Evolutionary conservation across 768 basidiomycete genomes (phyloP), one percentile per base, ranked within the genome.

Genomic region (Mycena leptocephala): DNA sequence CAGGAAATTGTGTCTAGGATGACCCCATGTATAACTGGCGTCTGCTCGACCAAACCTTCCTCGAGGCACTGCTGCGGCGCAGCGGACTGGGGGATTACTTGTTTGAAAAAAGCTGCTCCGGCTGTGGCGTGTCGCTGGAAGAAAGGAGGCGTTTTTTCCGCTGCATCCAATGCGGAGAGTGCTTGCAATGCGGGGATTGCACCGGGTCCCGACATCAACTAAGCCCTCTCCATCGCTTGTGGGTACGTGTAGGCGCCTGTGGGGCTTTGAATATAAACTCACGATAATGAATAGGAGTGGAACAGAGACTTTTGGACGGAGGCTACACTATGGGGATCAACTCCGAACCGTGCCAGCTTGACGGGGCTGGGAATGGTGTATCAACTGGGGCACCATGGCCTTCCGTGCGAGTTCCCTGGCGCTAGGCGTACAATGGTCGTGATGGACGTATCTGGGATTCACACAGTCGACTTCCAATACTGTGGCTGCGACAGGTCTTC

Each of bases 251-350:
- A n/a, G n/a, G n/a, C n/a, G n/a, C n/a, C n/a, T n/a, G n/a, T n/a
- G n/a, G n/a, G n/a, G n/a, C n/a, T n/a, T n/a, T n/a, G n/a, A n/a
- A n/a, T n/a, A n/a, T n/a, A n/a, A n/a, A n/a, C n/a, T n/a, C n/a
- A n/a, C n/a, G n/a, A n/a, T n/a, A n/a, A 41, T 18, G 39, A 41
- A 3, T 10, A 75, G 74, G 68, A 75, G 22, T 75, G 74, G 74
- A 58, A n/a, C 6, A 68, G 74, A 0, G 16, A 58, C 0, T 33
- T 24, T 30, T 75, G 68, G 62, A 37, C 18, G 11, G 37, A 58
- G 3, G 46, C 43, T 0, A 18, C 2, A n/a, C 43, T 74, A 13
- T 68, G n/a, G 13, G 46, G 43, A 7, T 39, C 37, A 39, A 39
- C 37, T 10, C 22, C 39, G 1, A 48, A 2, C 1, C 35, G 2